phyloP scores from a whole-genome alignment of 2,329 filamentous ascomycete species.

The Microdochium bolleyi region DNA sequence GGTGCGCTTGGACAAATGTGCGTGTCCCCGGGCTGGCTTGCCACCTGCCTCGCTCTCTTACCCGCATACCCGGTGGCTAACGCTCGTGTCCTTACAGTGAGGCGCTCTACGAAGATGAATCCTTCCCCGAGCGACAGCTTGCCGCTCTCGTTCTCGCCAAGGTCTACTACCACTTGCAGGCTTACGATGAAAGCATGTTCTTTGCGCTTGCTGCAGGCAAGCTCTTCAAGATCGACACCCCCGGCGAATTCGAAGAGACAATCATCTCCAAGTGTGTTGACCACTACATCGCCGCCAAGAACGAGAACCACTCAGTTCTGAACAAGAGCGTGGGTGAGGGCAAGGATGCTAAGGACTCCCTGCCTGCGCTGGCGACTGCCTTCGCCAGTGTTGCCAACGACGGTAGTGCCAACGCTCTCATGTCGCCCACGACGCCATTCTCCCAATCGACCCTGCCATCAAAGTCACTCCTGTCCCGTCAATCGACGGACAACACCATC shows the following conservation, averaged over 20 bases:
- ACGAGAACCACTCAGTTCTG: constrained; percentile 39
- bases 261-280: constrained; percentile 98
- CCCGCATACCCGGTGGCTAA: constrained; percentile 4
- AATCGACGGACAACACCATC: constrained; percentile 57
- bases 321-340: constrained; percentile 21
- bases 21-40: constrained; percentile 3
- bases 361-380: constrained; percentile 71
- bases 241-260: constrained; percentile 95
- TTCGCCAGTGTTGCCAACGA: constrained; percentile 63
- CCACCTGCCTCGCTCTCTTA: constrained; percentile 7
- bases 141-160: constrained; percentile 93
- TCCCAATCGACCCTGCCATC: constrained; percentile 89
- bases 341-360: constrained; percentile 33
- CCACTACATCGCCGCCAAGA: constrained; percentile 79
- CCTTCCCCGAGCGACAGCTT: constrained; percentile 87
- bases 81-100: constrained; percentile 51
- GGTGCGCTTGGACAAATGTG: constrained; percentile 91
- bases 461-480: constrained; percentile 88
- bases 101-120: constrained; percentile 93
- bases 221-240: constrained; percentile 84
- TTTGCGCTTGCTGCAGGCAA: constrained; percentile 93
- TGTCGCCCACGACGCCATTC: constrained; percentile 90
- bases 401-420: constrained; percentile 58
- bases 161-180: constrained; percentile 97
- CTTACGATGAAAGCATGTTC: constrained; percentile 98